Evolutionary conservation across 139 green algal species (phyloP), one percentile per base, ranked within the genome.

Genomic region (Limnomonas spitsbergensis): DNA sequence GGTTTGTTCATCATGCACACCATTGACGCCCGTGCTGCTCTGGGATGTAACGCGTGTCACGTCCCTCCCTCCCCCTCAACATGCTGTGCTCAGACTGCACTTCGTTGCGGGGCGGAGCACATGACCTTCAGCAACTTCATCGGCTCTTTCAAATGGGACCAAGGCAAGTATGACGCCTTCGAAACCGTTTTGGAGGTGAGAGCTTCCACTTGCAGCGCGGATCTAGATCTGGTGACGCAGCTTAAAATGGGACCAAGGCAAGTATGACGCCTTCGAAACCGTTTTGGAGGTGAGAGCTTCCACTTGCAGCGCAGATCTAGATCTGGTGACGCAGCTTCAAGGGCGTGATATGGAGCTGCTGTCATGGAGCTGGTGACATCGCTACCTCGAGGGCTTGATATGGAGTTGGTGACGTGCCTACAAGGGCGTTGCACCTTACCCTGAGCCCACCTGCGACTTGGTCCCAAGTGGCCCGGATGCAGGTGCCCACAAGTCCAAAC

Each of bases 191-290:
- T 87, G 78, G 82, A 83, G 82, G 38, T 82, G 53, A 20, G 70
- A 32, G 29, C n/a, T n/a, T n/a, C n/a, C n/a, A n/a, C n/a, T n/a
- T n/a, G 14, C 14, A 20, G 14, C 47, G 20, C 14, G 47, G 14
- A 61, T 14, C 14, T 20, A 61, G 47, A 61, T 20, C 14, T 14
- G 20, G 14, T 29, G 47, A 61, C 47, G 20, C 14, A 61, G 14
- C 14, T 77, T 87, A 42, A 78, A 80, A 9, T 76, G 79, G 1
- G 82, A 87, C 3, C 69, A 80, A 66, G 78, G 82, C 31, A 78
- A 78, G 34, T 87, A 84, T 61, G 82, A 87, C 53, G 82, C 82
- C 0, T 87, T 84, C 38, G 82, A 81, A 0, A 87, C 82, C 0
- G 70, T 87, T 36, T 80, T 87, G 78, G 82, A 83, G 82, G 38